Percentiles rank a stretch among this genome's conserved stretches.
Conservation (phyloP, 495 filamentous ascomycete species). For the Penicillium cinerascens region DNA sequence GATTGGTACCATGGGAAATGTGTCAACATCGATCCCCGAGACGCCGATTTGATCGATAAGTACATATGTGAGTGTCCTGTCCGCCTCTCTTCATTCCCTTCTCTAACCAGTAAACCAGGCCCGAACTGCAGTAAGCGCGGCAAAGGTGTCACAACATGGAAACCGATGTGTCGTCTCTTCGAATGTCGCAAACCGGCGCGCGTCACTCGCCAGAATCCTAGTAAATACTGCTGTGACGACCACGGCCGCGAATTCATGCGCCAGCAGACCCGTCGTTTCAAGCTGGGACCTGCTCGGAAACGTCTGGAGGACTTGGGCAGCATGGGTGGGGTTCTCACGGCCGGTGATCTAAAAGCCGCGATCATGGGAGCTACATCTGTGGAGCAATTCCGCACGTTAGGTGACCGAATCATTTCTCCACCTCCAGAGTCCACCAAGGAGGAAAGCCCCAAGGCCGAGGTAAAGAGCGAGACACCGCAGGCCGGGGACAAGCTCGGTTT, state of each 20-base stretch:
- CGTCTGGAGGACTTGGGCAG: slow-evolving; percentile 46
- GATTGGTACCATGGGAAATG: slow-evolving; percentile 75
- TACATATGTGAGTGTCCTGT: slow-evolving; percentile 57
- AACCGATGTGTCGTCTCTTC: slow-evolving; percentile 61
- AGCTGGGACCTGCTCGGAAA: slow-evolving; percentile 19
- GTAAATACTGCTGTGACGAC: slow-evolving; percentile 69
- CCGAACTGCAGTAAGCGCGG: slow-evolving; percentile 56
- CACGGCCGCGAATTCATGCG: slow-evolving; percentile 60
- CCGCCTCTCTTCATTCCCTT: background rate
- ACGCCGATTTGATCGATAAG: slow-evolving; percentile 63
- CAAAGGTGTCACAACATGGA: slow-evolving; percentile 60
- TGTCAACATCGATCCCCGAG: slow-evolving; percentile 57
- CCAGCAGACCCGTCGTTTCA: slow-evolving; percentile 31
- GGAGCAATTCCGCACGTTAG: slow-evolving; percentile 55
- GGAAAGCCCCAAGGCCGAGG: slow-evolving; percentile 5
- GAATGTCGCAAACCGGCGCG: slow-evolving; percentile 62
- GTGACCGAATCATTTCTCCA: slow-evolving; percentile 46
- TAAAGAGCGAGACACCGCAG: slow-evolving; percentile 63
- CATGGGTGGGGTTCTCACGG: slow-evolving; percentile 55
- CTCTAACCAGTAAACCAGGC: slow-evolving; percentile 34
- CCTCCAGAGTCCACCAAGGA: slow-evolving; percentile 27
- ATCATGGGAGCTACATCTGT: slow-evolving; percentile 44
- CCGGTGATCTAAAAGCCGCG: slow-evolving; percentile 55
- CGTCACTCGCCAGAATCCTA: slow-evolving; percentile 40
- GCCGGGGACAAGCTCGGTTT: slow-evolving; percentile 69